Evolutionary conservation across 306 rosid species (phyloP).

Genomic region (Dryas octopetala): DNA sequence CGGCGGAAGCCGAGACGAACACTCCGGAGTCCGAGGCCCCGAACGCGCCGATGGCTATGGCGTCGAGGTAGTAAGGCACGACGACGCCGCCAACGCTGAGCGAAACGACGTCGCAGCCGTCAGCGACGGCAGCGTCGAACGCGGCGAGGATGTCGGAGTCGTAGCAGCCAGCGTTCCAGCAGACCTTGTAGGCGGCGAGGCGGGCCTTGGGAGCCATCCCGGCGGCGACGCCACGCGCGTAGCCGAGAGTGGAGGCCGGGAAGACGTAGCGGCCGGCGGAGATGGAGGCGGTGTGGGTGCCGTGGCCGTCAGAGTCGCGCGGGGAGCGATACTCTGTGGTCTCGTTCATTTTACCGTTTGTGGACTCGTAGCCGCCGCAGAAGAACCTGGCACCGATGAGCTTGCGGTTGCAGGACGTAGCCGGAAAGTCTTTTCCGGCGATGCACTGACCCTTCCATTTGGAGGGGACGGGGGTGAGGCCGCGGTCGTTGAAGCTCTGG

Average conservation of each 20-base stretch:
- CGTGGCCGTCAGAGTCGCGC: slow-evolving; percentile 85
- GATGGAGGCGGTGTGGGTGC: slow-evolving; percentile 85
- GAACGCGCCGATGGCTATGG: slow-evolving; percentile 70
- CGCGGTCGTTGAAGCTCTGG: slow-evolving; percentile 66
- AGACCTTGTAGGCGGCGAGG: slow-evolving; percentile 74
- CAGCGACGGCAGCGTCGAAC: slow-evolving; percentile 75
- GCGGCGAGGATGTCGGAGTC: slow-evolving; percentile 89
- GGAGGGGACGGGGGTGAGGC: slow-evolving; percentile 62
- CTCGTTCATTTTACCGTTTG: slow-evolving; percentile 74
- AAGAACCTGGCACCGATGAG: slow-evolving; percentile 76
- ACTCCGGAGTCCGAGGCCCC: slow-evolving; percentile 62
- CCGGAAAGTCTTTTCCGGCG: slow-evolving; percentile 48
- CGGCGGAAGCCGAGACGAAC: slow-evolving; percentile 83
- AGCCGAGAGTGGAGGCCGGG: slow-evolving; percentile 73
- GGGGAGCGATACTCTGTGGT: slow-evolving; percentile 70
- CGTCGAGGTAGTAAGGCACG: slow-evolving; percentile 77
- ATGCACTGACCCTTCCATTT: slow-evolving; percentile 81
- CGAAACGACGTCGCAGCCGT: slow-evolving; percentile 73
- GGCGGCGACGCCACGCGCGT: slow-evolving; percentile 71
- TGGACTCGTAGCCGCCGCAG: slow-evolving; percentile 67
- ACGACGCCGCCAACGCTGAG: slow-evolving; percentile 92
- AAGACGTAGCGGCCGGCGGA: slow-evolving; percentile 82
- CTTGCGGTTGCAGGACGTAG: slow-evolving; percentile 64
- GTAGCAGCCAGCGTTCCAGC: slow-evolving; percentile 79
- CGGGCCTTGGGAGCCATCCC: slow-evolving; percentile 96